Percentiles rank a stretch among this genome's conserved stretches.
Conservation (phyloP, 1,284 basidiomycete species). For the Ustilago cynodontis region DNA sequence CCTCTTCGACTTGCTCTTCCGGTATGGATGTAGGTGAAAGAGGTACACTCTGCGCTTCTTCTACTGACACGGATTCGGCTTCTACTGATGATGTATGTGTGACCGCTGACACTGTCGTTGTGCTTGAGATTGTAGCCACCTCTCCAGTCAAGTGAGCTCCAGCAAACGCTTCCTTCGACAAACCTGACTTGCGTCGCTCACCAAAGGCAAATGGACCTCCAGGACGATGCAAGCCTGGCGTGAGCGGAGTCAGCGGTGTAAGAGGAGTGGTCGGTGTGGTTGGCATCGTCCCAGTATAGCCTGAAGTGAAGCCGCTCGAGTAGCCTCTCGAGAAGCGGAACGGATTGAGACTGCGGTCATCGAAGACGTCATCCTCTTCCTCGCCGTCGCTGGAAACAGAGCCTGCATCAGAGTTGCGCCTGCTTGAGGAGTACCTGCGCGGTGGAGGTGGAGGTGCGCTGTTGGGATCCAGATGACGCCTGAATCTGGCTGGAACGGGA, state of each 20-base stretch:
- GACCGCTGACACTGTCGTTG: background rate
- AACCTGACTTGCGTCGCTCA: conserved; percentile 6
- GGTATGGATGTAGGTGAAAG: background rate
- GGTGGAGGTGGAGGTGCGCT: background rate
- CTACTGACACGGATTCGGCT: background rate
- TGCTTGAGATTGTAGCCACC: background rate
- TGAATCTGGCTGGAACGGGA: conserved; percentile 24
- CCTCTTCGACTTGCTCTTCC: background rate
- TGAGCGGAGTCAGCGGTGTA: conserved; percentile 14
- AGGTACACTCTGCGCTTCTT: background rate
- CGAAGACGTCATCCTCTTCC: conserved; percentile 22
- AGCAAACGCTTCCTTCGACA: background rate
- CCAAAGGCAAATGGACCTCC: background rate
- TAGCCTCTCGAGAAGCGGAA: conserved; percentile 12
- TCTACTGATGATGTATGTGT: background rate
- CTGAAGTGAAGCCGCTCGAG: conserved; percentile 2
- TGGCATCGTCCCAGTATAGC: conserved; percentile 1
- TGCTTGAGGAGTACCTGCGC: background rate
- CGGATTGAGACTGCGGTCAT: background rate
- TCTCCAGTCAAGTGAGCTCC: background rate
- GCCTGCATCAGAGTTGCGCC: conserved; percentile 1
- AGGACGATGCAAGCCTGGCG: background rate
- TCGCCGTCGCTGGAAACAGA: conserved; percentile 4
- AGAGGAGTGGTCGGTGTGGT: conserved; percentile 13
- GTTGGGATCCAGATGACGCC: conserved; percentile 11